Conservation (phyloP, 139 green algal species). For the Asterochloris erici region DNA sequence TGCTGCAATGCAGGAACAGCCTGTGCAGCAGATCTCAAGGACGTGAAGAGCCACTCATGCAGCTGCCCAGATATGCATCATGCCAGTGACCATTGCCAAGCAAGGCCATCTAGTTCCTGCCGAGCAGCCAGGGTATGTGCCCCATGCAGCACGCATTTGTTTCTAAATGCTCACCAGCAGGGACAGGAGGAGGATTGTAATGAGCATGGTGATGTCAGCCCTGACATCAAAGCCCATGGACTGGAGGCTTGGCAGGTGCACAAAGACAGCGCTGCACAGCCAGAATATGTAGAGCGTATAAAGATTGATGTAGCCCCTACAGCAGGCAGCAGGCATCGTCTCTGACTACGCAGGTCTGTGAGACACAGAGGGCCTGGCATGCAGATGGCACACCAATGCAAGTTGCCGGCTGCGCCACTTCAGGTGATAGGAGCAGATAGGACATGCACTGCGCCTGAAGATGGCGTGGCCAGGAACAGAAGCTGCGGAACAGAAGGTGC, state of each 20-base stretch:
- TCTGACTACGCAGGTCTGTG: not conserved
- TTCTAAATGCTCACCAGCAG: conserved; percentile 21
- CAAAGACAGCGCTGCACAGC: conserved; percentile 77
- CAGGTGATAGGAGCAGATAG: not conserved
- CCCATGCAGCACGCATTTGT: no score
- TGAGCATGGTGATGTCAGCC: conserved; percentile 68
- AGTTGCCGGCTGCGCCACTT: not conserved
- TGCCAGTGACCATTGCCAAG: no score
- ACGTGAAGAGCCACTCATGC: no score
- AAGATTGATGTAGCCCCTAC: conserved; percentile 79
- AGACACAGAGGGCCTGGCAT: not conserved
- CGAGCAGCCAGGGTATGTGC: no score
- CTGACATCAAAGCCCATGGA: conserved; percentile 73
- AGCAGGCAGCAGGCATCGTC: not conserved
- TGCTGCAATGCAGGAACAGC: no score
- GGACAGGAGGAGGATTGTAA: conserved; percentile 59
- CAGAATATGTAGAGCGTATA: conserved; percentile 75
- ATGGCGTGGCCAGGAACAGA: no score
- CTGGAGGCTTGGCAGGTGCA: conserved; percentile 77
- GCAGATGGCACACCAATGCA: not conserved
- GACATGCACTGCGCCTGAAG: no score
- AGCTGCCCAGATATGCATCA: no score
- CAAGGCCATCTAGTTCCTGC: no score
- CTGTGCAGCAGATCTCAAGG: no score
- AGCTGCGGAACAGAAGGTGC: no score